These are phyloP conservation scores for Avena sativa DNA, from an alignment of 176 grass and related monocot genomes.

Conservation along the genomic window DNA sequence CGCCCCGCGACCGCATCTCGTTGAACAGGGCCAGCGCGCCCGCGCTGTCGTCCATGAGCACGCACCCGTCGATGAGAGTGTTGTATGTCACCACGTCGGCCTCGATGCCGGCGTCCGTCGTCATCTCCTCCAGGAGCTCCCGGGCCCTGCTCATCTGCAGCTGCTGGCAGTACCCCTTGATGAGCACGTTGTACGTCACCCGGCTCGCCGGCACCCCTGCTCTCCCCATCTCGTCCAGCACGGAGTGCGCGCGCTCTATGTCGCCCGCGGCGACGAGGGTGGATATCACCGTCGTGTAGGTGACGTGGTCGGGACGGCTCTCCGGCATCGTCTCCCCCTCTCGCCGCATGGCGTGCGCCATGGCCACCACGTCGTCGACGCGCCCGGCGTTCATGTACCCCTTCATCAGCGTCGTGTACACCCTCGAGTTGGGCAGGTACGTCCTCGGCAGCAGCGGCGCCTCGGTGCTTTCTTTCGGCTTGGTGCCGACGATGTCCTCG, in stretches of 20 bases:
- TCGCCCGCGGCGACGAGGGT: constrained; percentile 67
- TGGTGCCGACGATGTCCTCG: constrained; percentile 53
- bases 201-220: constrained; percentile 59
- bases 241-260: constrained; percentile 50
- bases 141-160: constrained; percentile 64
- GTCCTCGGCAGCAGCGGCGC: constrained; percentile 54
- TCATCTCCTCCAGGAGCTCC: constrained; percentile 60
- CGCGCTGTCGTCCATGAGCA: constrained; percentile 67
- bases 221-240: constrained; percentile 72
- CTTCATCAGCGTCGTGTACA: constrained; percentile 96
- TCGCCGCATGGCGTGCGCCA: constrained; percentile 66
- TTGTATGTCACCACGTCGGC: constrained; percentile 88
- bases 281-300: constrained; percentile 76
- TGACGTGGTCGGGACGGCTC: constrained; percentile 80
- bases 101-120: constrained; percentile 35
- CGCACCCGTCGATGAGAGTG: constrained; percentile 90
- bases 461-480: neutral
- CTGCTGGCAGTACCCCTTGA: constrained; percentile 91
- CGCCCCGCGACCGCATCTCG: constrained; percentile 75
- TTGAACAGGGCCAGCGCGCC: constrained; percentile 77
- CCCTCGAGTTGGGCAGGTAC: constrained; percentile 64
- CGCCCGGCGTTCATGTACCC: constrained; percentile 86
- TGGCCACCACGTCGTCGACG: constrained; percentile 76
- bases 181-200: constrained; percentile 88
- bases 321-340: constrained; percentile 49